Base-by-base conservation (phyloP, 768 basidiomycete genomes). In the Tylopilus vinaceipallidus region DNA sequence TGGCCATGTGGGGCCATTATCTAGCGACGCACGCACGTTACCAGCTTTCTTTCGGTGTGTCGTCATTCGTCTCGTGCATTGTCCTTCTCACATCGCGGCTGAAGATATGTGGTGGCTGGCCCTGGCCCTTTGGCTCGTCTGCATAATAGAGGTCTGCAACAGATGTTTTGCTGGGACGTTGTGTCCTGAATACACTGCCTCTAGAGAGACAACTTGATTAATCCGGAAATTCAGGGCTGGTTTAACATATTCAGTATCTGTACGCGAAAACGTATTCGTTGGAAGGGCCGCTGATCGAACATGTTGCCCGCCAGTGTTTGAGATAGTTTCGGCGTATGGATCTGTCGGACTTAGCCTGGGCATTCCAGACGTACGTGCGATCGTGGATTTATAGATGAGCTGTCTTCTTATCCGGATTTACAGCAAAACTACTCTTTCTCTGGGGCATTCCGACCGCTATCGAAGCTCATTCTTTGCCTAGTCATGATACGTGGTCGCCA, bases 401-500 rank as follows among this genome's bases (percentile, higher is more conserved):
- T 10, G 6, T 39, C 16, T 35, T 49, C 47, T 64, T 26, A 47
- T 12, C 27, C 27, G 44, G 8, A 30, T 22, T 4, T n/a, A n/a
- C 54, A 97, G 93, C 75, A 80, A 63, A 87, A 88, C 63, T 91
- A 82, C 59, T 91, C 90, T 0, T 78, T 98, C 46, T 81, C 82
- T 6, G 95, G 92, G 2, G 81, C 85, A 10, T 83, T 95, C 50
- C 73, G 77, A 13, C 80, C 86, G 0, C 68, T 97, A 6, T 94
- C 93, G 0, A 98, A 98, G 67, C 77, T 98, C 30, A 83, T 98
- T 49, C 58, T 98, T 23, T 85, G 83, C 61, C 66, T 80, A 10
- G 92, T 98, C 57, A 98, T 98, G 91, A 78, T 99, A 53, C 88
- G 97, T 49, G 93, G 94, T 8, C 81, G 92, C 12, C 94, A 98